These are phyloP conservation scores for Curvularia lunata DNA, from an alignment of 2,329 filamentous ascomycete genomes.

Conservation along the genomic window DNA sequence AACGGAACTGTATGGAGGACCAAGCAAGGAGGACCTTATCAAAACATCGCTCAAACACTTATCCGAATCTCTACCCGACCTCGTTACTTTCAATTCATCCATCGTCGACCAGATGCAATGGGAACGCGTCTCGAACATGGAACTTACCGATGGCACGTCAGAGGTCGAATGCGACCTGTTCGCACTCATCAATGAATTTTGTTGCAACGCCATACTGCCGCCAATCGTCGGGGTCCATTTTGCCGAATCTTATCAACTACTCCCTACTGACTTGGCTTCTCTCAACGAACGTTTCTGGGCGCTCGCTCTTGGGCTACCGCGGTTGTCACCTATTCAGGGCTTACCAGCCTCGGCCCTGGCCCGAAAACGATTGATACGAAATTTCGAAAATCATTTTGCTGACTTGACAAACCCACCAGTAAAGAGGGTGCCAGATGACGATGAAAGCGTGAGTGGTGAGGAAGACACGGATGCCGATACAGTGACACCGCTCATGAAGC, in stretches of 20 bases:
- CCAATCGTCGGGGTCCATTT: constrained; percentile 59
- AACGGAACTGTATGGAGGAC: constrained; percentile 57
- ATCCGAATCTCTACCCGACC: constrained; percentile 57
- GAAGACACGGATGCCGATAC: constrained; percentile 45
- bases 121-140: constrained; percentile 62
- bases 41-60: constrained; percentile 42
- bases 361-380: constrained; percentile 38
- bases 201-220: constrained; percentile 58
- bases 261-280: constrained; percentile 61
- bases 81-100: constrained; percentile 66
- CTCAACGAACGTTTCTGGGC: constrained; percentile 62
- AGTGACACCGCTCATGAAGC: constrained; percentile 38
- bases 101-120: constrained; percentile 67
- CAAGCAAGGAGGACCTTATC: constrained; percentile 51
- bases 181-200: constrained; percentile 62
- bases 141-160: constrained; percentile 48
- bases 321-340: constrained; percentile 61
- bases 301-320: constrained; percentile 62
- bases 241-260: constrained; percentile 53
- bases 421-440: constrained; percentile 37
- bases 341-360: constrained; percentile 45
- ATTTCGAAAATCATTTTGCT: constrained; percentile 35
- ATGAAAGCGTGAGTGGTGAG: constrained; percentile 44
- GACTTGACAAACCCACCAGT: constrained; percentile 39
- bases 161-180: constrained; percentile 56